Conservation (phyloP, 2,329 filamentous ascomycete species). For the Penicillium sp. region DNA sequence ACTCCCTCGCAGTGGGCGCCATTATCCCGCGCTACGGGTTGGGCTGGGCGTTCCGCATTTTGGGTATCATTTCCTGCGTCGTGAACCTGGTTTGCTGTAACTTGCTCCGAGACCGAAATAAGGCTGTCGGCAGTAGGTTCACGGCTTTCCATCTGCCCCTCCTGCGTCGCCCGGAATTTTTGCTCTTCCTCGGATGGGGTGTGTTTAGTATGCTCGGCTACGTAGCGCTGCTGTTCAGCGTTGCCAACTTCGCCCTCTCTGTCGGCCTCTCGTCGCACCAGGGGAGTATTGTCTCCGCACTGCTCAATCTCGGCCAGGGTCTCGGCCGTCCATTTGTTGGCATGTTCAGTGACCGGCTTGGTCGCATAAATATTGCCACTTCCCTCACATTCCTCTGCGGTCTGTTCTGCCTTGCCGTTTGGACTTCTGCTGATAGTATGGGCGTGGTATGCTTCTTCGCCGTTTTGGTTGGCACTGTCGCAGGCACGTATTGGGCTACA, state of each 20-base stretch:
- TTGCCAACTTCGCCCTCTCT: constrained; percentile 61
- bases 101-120: constrained; percentile 58
- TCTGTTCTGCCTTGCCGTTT: constrained; percentile 59
- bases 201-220: constrained; percentile 65
- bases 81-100: constrained; percentile 55
- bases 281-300: constrained; percentile 59
- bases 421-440: constrained; percentile 58
- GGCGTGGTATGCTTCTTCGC: constrained; percentile 60
- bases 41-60: constrained; percentile 60
- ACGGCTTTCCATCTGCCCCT: constrained; percentile 54
- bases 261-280: constrained; percentile 60
- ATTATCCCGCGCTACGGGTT: constrained; percentile 58
- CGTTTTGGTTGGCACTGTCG: constrained; percentile 56
- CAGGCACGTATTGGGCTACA: constrained; percentile 60
- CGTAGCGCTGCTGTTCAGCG: constrained; percentile 61
- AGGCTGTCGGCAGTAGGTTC: constrained; percentile 53
- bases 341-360: constrained; percentile 59
- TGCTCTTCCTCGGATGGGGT: constrained; percentile 59
- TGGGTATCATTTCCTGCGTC: constrained; percentile 55
- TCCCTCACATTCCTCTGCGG: constrained; percentile 56
- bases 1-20: constrained; percentile 56
- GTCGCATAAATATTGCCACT: constrained; percentile 62
- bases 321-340: constrained; percentile 59
- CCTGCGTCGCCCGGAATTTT: constrained; percentile 54
- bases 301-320: constrained; percentile 63